Base-by-base conservation (phyloP, 2,329 filamentous ascomycete species). In the Lecanicillium sp. region DNA sequence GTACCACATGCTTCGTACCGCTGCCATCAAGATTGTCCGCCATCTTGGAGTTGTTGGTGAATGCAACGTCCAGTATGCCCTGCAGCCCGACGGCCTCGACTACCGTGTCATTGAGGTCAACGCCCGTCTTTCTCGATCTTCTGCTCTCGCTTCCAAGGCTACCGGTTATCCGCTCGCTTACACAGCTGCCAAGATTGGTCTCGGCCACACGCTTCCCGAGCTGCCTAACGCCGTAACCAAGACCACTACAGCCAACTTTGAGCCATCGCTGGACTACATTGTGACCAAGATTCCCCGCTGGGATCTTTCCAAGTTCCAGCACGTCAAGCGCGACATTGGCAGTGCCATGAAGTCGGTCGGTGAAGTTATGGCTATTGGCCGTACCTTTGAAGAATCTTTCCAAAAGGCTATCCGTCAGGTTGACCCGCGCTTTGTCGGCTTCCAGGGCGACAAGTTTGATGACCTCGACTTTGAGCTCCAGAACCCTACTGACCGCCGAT, bases 21-120 rank as follows among this genome's bases (percentile, higher is more conserved):
- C 92, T 46, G 87, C 92, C 33, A 95, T 96, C 71, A 96, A 96
- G 74, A 95, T 98, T 55, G 85, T 98, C 53, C 84, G 92, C 47
- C 92, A 98, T 64, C 74, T 98, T 48, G 90, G 90, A 50, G 92
- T 98, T 36, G 90, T 96, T 34, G 92, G 92, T 62, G 92, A 98
- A 70, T 98, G 92, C 67, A 98, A 98, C 62, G 89, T 95, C 25
- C 90, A 96, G 66, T 98, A 98, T 63, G 89, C 89, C 47, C 78
- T 98, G 46, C 88, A 95, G 64, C 92, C 92, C 13, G 89, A 95
- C 66, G 90, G 90, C 42, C 80, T 95, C 44, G 92, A 98, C 69
- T 98, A 96, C 73, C 80, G 92, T 60, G 90, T 98, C 47, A 98
- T 98, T 54, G 92, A 98, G 66, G 90, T 98, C 65, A 98, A 98